A percentile compares a stretch with the other conserved stretches of the same genome.
Evolutionary conservation across 805 yeast genomes (phyloP).

Genomic region (Metschnikowia gelsemii): DNA sequence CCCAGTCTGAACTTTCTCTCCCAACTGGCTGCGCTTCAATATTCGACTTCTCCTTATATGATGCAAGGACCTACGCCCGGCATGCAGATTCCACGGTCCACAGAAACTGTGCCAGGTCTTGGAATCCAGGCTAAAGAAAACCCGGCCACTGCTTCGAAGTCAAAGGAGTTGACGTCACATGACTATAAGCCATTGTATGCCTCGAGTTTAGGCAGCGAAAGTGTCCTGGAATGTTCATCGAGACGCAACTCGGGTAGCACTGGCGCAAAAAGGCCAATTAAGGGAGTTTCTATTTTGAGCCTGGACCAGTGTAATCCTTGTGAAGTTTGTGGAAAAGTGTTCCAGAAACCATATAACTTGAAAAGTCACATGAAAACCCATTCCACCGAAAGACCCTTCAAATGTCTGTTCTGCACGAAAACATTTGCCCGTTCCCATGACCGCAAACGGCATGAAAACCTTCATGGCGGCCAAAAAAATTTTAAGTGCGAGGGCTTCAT

Average conservation of each 20-base stretch:
- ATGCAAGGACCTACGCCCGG: slow-evolving; percentile 1
- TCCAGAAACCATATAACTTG: slow-evolving; percentile 50
- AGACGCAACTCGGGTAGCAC: too few species aligned
- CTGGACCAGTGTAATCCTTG: slow-evolving; percentile 30
- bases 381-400: slow-evolving; percentile 68
- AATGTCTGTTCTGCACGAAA: slow-evolving; percentile 61
- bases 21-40: slow-evolving; percentile 4
- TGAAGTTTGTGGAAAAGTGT: slow-evolving; percentile 43
- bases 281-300: background rate
- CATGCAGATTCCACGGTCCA: slow-evolving; percentile 5
- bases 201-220: too few species aligned
- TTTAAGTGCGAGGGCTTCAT: slow-evolving; percentile 65
- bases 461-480: slow-evolving; percentile 72
- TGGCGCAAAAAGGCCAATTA: too few species aligned
- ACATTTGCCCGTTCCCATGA: slow-evolving; percentile 79
- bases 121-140: background rate
- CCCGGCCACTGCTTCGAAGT: too few species aligned
- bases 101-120: background rate
- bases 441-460: slow-evolving; percentile 68
- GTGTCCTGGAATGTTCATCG: too few species aligned
- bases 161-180: too few species aligned
- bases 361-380: slow-evolving; percentile 52
- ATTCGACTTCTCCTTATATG: slow-evolving; percentile 6
- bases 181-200: too few species aligned
- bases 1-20: background rate